A percentile compares a stretch with the other conserved stretches of the same genome.
phyloP scores from a whole-genome alignment of 2,329 filamentous ascomycete species.

The Conoideocrella luteorostrata region DNA sequence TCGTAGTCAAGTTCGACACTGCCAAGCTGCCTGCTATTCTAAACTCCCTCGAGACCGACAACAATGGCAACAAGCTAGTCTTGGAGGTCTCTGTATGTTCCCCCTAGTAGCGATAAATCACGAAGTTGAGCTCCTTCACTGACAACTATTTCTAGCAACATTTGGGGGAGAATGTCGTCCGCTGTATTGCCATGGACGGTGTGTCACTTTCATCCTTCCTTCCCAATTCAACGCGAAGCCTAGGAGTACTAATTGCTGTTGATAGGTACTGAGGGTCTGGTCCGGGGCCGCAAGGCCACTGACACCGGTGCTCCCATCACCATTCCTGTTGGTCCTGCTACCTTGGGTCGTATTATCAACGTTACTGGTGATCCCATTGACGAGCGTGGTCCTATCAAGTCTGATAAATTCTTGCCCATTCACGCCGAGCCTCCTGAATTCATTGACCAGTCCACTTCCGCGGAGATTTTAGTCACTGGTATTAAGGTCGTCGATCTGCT shows the following conservation, averaged over 20 bases:
- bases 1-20: slow-evolving; percentile 88
- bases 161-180: slow-evolving; percentile 97
- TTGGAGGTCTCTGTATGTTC: slow-evolving; percentile 86
- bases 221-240: neutral
- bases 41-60: slow-evolving; percentile 88
- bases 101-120: neutral
- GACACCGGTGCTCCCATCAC: slow-evolving; percentile 95
- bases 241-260: slow-evolving; percentile 8
- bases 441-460: slow-evolving; percentile 90
- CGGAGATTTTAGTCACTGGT: slow-evolving; percentile 96
- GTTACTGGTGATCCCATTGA: slow-evolving; percentile 99
- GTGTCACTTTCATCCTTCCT: slow-evolving; percentile 32
- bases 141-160: slow-evolving; percentile 69
- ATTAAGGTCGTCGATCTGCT: slow-evolving; percentile 99
- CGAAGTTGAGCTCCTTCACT: slow-evolving; percentile 19
- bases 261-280: slow-evolving; percentile 96
- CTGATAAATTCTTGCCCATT: slow-evolving; percentile 79
- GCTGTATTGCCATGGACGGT: slow-evolving; percentile 99
- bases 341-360: slow-evolving; percentile 99
- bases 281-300: slow-evolving; percentile 75
- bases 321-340: slow-evolving; percentile 89
- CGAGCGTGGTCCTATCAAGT: slow-evolving; percentile 97
- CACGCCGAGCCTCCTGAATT: slow-evolving; percentile 92
- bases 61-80: slow-evolving; percentile 89
- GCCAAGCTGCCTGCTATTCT: slow-evolving; percentile 94